Base-by-base conservation (phyloP, 2,329 filamentous ascomycete genomes). In the Penicillium sumatraense region DNA sequence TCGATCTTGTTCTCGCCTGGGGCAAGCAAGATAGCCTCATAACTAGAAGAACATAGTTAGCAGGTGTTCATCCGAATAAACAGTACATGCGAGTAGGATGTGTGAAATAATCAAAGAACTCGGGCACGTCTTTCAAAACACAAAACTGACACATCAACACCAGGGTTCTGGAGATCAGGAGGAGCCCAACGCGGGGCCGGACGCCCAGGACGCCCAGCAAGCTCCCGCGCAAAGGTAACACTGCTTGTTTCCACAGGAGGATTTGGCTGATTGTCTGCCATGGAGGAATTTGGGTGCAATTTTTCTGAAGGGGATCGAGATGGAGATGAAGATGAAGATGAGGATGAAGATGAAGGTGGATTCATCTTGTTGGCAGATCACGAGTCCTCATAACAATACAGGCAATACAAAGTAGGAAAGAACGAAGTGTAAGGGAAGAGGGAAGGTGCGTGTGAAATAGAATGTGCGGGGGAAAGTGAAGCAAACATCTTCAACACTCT, bases 1-100 rank as follows among this genome's bases (percentile, higher is more conserved):
- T 92, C 89, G 55, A 96, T 91, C 79, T 97, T 98, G 81, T 93
- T 95, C 83, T 99, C 91, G 59, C 89, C 92, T 46, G 92, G 89
- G 36, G 77, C 85, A 57, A 98, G 89, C 61, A 97, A 79, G 79
- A 97, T 98, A 46, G 96, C 86, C 81, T 98, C 95, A 80, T 96
- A 96, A 71, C 95, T 98, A 60, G 26, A 69, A 55, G 24, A 51
- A 29, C 9, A 33, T 38, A n/a, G 20, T 54, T 18, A 53, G 56
- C 63, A 21, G 47, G 24, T 38, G 16, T 18, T 18, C 16, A 27
- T 26, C 14, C 2, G 33, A 38, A 31, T 6, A 27, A 40, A 36
- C 27, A 13, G 36, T 5, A 24, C 35, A 33, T 13, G 20, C 38
- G 4, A 23, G 10, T 24, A 10, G 5, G 8, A 13, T 38, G 7